These are phyloP conservation scores for Saturnispora ahearnii DNA, from an alignment of 805 yeast species.

Conservation along the genomic window DNA sequence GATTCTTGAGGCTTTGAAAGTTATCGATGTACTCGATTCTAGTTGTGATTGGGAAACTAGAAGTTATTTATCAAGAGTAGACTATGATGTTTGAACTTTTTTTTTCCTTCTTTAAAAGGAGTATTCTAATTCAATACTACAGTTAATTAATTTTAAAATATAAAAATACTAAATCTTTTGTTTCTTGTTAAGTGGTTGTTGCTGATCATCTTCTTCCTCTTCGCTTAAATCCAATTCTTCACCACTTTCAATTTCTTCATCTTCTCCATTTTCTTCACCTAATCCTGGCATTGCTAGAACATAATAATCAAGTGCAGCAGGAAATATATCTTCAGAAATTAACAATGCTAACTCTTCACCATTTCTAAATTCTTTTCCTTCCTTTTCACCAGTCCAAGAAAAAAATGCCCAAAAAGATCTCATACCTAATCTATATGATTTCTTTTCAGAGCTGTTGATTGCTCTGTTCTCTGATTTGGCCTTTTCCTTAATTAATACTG, in stretches of 20 bases:
- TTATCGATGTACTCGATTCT: slow-evolving; percentile 31
- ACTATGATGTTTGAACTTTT: slow-evolving; percentile 10
- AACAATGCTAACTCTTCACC: slow-evolving; percentile 73
- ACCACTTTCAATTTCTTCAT: slow-evolving; percentile 46
- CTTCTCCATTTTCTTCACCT: slow-evolving; percentile 46
- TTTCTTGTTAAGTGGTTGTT: slow-evolving; percentile 9
- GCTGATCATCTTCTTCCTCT: slow-evolving; percentile 18
- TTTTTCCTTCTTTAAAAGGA: neutral
- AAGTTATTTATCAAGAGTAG: slow-evolving; percentile 15
- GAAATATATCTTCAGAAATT: slow-evolving; percentile 71
- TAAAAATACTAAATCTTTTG: slow-evolving; percentile 5
- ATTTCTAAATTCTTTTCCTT: slow-evolving; percentile 66
- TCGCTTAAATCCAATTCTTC: slow-evolving; percentile 22
- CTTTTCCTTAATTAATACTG: slow-evolving; percentile 38
- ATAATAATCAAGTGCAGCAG: slow-evolving; percentile 76
- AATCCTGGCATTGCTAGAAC: slow-evolving; percentile 61
- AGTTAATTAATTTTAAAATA: neutral
- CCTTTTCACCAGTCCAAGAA: slow-evolving; percentile 70
- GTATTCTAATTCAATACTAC: neutral
- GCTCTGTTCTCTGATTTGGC: slow-evolving; percentile 20
- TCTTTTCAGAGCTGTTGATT: slow-evolving; percentile 45
- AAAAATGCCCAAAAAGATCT: slow-evolving; percentile 85
- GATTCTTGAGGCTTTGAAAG: slow-evolving; percentile 48
- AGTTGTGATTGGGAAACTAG: slow-evolving; percentile 15
- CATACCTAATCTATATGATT: slow-evolving; percentile 60